Conservation (phyloP, 169 alveolate species). For the Besnoitia besnoiti region DNA sequence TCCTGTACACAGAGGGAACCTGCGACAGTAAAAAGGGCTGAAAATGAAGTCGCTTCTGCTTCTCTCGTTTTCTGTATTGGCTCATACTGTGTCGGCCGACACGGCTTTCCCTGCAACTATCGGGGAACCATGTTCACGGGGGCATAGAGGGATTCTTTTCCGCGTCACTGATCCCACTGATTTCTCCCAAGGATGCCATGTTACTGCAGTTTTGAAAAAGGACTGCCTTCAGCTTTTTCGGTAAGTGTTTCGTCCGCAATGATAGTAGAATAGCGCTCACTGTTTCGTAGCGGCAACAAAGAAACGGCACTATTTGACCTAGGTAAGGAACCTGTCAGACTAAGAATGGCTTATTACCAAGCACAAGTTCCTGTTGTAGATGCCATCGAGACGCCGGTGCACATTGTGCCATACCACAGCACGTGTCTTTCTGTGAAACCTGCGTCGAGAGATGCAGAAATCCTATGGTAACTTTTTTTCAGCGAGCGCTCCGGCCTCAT, state of each 20-base stretch:
- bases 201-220: slow-evolving; percentile 45
- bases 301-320: slow-evolving; percentile 35
- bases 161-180: slow-evolving; percentile 25
- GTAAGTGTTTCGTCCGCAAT: neutral
- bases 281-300: slow-evolving; percentile 50
- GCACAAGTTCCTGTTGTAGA: neutral
- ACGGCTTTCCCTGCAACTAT: neutral
- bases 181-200: slow-evolving; percentile 55
- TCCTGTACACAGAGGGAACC: too few relatives aligned
- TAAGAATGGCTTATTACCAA: neutral
- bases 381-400: slow-evolving; percentile 67
- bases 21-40: neutral
- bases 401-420: slow-evolving; percentile 53
- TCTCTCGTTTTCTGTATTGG: neutral
- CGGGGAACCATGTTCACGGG: slow-evolving; percentile 43
- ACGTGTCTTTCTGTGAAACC: slow-evolving; percentile 55
- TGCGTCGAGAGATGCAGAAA: slow-evolving; percentile 45
- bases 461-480: slow-evolving; percentile 13
- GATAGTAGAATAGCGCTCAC: neutral
- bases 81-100: neutral
- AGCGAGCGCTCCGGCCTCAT: too few relatives aligned
- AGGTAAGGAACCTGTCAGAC: slow-evolving; percentile 10
- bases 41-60: neutral
- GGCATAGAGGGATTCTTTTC: slow-evolving; percentile 58
- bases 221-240: slow-evolving; percentile 55